phyloP scores from a whole-genome alignment of 441 rosid genomes.

The Melastoma candidum region DNA sequence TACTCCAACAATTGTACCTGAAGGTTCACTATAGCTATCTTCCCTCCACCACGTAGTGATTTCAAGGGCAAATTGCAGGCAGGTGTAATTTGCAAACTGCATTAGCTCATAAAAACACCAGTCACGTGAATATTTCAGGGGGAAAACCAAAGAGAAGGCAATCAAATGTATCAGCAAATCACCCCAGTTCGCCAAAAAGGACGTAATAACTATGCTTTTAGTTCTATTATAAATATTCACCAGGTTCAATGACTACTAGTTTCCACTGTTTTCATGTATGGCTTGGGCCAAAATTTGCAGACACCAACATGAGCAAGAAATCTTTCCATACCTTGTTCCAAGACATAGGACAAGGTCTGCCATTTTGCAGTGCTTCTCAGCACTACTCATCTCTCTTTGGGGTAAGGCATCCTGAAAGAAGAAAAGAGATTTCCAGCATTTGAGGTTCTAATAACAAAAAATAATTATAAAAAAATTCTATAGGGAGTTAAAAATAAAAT shows the following conservation, averaged over 20 bases:
- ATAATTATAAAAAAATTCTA: no score
- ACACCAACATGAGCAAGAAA: no score
- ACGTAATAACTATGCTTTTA: no score
- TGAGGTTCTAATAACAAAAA: no score
- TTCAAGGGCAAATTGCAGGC: constrained; percentile 96
- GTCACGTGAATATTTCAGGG: constrained; percentile 8
- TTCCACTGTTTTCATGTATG: no score
- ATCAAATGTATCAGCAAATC: not conserved
- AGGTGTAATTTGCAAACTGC: constrained; percentile 99
- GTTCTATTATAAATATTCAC: no score
- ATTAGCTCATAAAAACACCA: constrained; percentile 13
- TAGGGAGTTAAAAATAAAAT: no score
- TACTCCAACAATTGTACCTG: constrained; percentile 41
- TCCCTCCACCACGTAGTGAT: constrained; percentile 81
- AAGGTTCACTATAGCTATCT: constrained; percentile 87
- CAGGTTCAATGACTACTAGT: no score
- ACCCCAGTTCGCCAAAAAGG: no score
- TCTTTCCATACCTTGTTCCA: constrained; percentile 64
- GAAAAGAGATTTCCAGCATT: constrained; percentile 1
- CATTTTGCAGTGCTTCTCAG: constrained; percentile 83
- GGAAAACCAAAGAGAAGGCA: not conserved
- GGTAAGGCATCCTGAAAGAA: constrained; percentile 80
- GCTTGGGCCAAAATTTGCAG: no score
- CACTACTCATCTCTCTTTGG: constrained; percentile 64
- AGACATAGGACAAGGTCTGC: constrained; percentile 89